A percentile compares a stretch with the other conserved stretches of the same genome.
Conservation (phyloP, 176 grass and related monocot genomes). For the Aegilops sharonensis region DNA sequence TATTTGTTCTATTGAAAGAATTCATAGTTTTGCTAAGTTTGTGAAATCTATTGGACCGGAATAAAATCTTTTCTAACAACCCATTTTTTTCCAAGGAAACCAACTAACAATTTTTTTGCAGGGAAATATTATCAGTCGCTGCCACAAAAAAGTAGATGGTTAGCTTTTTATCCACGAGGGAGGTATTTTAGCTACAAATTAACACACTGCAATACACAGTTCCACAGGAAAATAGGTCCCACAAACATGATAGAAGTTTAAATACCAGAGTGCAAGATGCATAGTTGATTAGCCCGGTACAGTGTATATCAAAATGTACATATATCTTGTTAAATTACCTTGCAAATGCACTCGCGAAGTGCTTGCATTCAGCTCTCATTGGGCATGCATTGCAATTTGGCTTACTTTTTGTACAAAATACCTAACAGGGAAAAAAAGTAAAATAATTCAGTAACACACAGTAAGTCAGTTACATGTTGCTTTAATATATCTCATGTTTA, state of each 20-base stretch:
- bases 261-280: not conserved
- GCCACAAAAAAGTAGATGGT: constrained; percentile 7
- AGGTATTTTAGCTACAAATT: not conserved
- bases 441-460: not conserved
- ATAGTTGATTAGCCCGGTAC: not conserved
- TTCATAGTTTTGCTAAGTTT: constrained; percentile 9
- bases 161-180: constrained; percentile 9
- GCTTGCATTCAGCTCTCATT: constrained; percentile 67
- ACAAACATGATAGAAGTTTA: not conserved
- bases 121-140: not conserved
- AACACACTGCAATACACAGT: not conserved
- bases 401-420: constrained; percentile 71
- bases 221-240: not conserved
- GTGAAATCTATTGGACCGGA: constrained; percentile 7
- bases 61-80: not conserved
- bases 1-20: not conserved
- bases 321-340: constrained; percentile 40
- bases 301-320: not conserved
- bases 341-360: constrained; percentile 70
- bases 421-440: constrained; percentile 24
- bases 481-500: constrained; percentile 20
- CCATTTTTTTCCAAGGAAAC: not conserved
- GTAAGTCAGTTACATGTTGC: not conserved
- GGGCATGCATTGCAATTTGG: constrained; percentile 74
- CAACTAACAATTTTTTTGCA: not conserved